phyloP scores from a whole-genome alignment of 805 yeast species.

The Jamesozyma gamospora region DNA sequence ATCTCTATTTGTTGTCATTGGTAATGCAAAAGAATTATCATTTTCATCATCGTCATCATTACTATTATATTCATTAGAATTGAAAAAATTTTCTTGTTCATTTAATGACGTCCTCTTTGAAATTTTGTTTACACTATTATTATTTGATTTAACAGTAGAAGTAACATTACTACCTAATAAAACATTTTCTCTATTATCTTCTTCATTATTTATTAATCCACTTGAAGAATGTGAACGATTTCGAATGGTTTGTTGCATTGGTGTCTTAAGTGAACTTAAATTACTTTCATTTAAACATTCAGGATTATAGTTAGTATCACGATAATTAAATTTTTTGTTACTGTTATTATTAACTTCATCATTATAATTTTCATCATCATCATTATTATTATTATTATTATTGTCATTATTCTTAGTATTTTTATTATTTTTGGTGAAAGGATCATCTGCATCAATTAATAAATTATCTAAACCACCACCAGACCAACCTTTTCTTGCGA shows the following conservation, averaged over 20 bases:
- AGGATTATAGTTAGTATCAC: not conserved
- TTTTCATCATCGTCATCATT: conserved; percentile 3
- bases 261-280: not conserved
- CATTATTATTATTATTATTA: conserved; percentile 5
- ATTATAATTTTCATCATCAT: not conserved
- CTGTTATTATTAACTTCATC: not conserved
- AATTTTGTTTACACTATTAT: not conserved
- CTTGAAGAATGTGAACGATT: no score
- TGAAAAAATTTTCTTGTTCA: not conserved
- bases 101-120: not conserved
- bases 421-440: conserved; percentile 33
- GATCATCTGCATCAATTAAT: conserved; percentile 56
- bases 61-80: not conserved
- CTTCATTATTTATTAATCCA: not conserved
- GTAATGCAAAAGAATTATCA: conserved; percentile 46
- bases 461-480: conserved; percentile 79
- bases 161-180: not conserved
- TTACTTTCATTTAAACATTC: not conserved
- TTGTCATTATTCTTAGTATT: conserved; percentile 5
- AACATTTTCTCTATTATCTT: not conserved
- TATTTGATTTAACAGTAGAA: not conserved
- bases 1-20: conserved; percentile 16
- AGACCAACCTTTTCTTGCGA: conserved; percentile 77
- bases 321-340: not conserved
- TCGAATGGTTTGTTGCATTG: not conserved